These are phyloP conservation scores for Phytophthora rubi DNA, from an alignment of 352 stramenopile species.

Conservation along the genomic window DNA sequence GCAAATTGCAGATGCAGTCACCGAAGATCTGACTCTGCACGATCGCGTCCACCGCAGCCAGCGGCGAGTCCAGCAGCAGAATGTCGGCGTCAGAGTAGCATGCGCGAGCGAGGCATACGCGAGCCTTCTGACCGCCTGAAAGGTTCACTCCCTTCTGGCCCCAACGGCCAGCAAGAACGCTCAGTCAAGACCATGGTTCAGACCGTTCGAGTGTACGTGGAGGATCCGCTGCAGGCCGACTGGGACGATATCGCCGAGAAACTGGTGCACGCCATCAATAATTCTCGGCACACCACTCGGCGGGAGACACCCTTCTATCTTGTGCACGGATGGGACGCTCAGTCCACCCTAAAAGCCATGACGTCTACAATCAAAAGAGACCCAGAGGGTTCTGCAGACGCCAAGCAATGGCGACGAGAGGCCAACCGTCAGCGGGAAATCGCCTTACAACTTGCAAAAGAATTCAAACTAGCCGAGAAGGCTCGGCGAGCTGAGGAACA, in stretches of 20 bases:
- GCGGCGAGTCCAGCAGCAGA: conserved; percentile 92
- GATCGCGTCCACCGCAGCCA: conserved; percentile 93
- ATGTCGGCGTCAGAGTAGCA: conserved; percentile 65
- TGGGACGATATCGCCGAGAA: neutral
- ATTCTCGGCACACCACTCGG: too few species aligned
- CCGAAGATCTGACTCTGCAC: conserved; percentile 92
- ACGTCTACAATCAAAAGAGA: too few species aligned
- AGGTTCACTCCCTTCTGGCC: conserved; percentile 96
- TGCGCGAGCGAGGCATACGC: conserved; percentile 68
- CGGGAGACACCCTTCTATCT: conserved; percentile 1
- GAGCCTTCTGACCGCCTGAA: conserved; percentile 92
- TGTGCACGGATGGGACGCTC: neutral
- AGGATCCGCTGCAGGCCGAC: neutral
- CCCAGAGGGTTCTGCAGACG: too few species aligned
- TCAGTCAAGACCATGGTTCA: too few species aligned
- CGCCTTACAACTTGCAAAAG: neutral
- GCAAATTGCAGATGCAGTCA: conserved; percentile 41
- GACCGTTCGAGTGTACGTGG: neutral
- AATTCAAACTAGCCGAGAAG: conserved; percentile 1
- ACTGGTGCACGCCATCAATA: too few species aligned
- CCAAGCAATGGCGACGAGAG: too few species aligned
- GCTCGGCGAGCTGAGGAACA: too few species aligned
- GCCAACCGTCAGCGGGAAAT: conserved; percentile 5
- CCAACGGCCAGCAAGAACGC: too few species aligned
- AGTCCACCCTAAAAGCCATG: neutral